These are phyloP conservation scores for Fusarium sp. DNA, from an alignment of 2,329 filamentous ascomycete genomes.

Conservation along the genomic window DNA sequence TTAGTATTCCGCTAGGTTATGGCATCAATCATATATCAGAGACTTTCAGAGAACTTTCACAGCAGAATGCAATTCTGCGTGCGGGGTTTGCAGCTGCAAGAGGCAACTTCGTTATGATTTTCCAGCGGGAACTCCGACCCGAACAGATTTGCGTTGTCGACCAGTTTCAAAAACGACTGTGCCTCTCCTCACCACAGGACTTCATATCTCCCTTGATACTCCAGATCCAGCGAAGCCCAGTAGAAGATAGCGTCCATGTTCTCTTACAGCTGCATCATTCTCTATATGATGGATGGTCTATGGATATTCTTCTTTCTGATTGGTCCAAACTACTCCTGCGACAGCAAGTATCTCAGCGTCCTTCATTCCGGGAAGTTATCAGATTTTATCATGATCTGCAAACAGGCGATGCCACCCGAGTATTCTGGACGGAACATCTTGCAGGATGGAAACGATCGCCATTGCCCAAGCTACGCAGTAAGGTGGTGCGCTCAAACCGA, in stretches of 20 bases:
- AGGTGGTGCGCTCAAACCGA: constrained; percentile 36
- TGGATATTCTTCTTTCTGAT: constrained; percentile 77
- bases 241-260: constrained; percentile 38
- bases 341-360: constrained; percentile 49
- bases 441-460: constrained; percentile 60
- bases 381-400: constrained; percentile 52
- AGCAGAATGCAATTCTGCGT: constrained; percentile 72
- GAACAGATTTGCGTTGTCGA: constrained; percentile 54
- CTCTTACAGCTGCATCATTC: constrained; percentile 78
- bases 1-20: constrained; percentile 59
- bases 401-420: constrained; percentile 52
- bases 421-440: constrained; percentile 77
- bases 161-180: constrained; percentile 49
- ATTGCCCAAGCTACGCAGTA: constrained; percentile 60
- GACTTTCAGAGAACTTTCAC: constrained; percentile 59
- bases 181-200: constrained; percentile 48
- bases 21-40: constrained; percentile 51
- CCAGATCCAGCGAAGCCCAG: constrained; percentile 54
- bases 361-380: constrained; percentile 69
- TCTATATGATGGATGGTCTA: constrained; percentile 92
- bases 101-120: constrained; percentile 52
- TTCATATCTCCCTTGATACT: constrained; percentile 67
- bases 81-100: constrained; percentile 73
- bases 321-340: constrained; percentile 59
- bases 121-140: constrained; percentile 63